Percentiles rank a stretch among this genome's conserved stretches.
These are phyloP conservation scores for Citrus maxima DNA, from an alignment of 345 rosid genomes.

Conservation along the genomic window DNA sequence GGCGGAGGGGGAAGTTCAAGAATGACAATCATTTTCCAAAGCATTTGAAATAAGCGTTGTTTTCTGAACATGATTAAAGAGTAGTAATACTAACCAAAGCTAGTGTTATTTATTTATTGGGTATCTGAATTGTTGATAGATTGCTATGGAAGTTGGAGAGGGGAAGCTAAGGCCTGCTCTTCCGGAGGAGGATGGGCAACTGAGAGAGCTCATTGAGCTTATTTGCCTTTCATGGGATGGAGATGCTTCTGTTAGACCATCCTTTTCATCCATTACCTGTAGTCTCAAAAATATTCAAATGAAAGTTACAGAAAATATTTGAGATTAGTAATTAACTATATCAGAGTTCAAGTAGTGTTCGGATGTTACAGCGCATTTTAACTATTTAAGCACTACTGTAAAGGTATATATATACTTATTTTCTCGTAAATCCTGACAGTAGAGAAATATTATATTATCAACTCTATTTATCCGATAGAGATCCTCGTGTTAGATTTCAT, in stretches of 20 bases:
- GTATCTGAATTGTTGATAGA: constrained; percentile 22
- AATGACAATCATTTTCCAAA: neutral
- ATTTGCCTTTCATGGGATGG: constrained; percentile 43
- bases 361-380: too few relatives aligned
- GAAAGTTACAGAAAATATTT: neutral
- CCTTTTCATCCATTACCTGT: constrained; percentile 39
- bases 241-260: constrained; percentile 42
- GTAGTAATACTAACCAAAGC: too few relatives aligned
- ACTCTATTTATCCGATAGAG: too few relatives aligned
- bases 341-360: too few relatives aligned
- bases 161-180: constrained; percentile 46
- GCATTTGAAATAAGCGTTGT: neutral
- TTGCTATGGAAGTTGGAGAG: constrained; percentile 56
- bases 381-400: too few relatives aligned
- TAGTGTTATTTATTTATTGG: too few relatives aligned
- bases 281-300: constrained; percentile 22
- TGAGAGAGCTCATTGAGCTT: constrained; percentile 33
- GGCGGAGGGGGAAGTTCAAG: too few relatives aligned
- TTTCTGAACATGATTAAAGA: neutral
- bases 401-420: too few relatives aligned
- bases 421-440: too few relatives aligned
- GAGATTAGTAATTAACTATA: too few relatives aligned
- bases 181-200: constrained; percentile 29
- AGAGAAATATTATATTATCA: too few relatives aligned
- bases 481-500: too few relatives aligned